Conservation (phyloP, 169 alveolate genomes). For the Plasmodium inui region DNA sequence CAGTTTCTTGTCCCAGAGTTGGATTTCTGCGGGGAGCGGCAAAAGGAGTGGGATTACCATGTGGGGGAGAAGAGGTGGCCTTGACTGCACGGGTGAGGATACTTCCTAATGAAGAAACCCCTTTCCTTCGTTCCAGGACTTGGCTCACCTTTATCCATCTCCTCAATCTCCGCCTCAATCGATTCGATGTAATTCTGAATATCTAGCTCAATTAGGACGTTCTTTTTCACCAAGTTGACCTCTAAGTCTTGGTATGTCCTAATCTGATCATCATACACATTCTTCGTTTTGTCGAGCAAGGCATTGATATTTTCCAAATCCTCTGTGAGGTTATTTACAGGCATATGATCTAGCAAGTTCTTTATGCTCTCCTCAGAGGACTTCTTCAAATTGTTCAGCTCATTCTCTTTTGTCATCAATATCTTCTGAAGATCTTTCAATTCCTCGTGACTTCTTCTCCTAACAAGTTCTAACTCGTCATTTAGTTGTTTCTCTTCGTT, state of each 20-base stretch:
- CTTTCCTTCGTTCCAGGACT: neutral
- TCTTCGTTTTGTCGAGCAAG: conserved; percentile 60
- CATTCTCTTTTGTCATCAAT: conserved; percentile 39
- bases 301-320: conserved; percentile 45
- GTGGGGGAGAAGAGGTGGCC: neutral
- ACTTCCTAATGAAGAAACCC: neutral
- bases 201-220: conserved; percentile 28
- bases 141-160: conserved; percentile 17
- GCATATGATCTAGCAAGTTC: conserved; percentile 17
- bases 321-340: conserved; percentile 34
- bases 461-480: conserved; percentile 40
- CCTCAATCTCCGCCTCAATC: conserved; percentile 31
- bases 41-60: neutral
- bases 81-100: neutral
- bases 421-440: conserved; percentile 14
- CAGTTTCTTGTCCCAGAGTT: conserved; percentile 9
- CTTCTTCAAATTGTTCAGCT: conserved; percentile 20
- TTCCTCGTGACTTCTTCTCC: conserved; percentile 52
- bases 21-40: conserved; percentile 9
- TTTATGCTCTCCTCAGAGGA: conserved; percentile 38
- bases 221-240: conserved; percentile 35
- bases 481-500: conserved; percentile 66
- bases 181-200: conserved; percentile 46
- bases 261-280: conserved; percentile 57
- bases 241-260: conserved; percentile 55